These are phyloP conservation scores for Sanghuangporus sanghuang DNA, from an alignment of 1,284 basidiomycete genomes.

Conservation along the genomic window DNA sequence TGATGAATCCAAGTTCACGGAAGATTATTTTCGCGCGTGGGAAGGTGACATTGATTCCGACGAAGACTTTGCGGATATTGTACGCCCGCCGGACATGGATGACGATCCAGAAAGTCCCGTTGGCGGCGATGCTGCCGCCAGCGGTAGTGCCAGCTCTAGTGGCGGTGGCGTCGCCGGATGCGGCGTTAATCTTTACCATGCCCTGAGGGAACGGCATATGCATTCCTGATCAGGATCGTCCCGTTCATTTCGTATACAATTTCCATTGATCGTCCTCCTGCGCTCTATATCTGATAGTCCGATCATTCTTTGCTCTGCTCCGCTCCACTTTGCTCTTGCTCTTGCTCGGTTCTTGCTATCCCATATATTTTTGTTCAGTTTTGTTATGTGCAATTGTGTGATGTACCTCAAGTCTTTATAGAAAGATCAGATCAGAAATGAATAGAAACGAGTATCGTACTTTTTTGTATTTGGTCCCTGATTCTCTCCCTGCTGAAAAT, in stretches of 20 bases:
- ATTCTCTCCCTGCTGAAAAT: neutral
- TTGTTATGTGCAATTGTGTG: no score
- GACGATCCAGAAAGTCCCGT: neutral
- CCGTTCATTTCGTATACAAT: neutral
- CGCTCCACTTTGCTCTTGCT: neutral
- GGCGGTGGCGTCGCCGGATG: neutral
- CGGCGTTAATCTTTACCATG: slow-evolving; percentile 15
- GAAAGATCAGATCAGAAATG: neutral
- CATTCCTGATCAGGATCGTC: slow-evolving; percentile 5
- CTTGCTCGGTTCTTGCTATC: neutral
- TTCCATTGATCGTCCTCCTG: neutral
- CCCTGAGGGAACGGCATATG: slow-evolving; percentile 16
- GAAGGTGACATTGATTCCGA: slow-evolving; percentile 19
- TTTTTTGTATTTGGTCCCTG: neutral
- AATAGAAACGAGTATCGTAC: neutral
- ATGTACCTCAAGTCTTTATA: neutral
- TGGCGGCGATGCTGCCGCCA: neutral
- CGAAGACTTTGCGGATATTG: slow-evolving; percentile 16
- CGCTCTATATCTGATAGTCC: neutral
- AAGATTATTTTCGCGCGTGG: slow-evolving; percentile 17
- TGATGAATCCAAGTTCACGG: slow-evolving; percentile 17
- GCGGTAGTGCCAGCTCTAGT: neutral
- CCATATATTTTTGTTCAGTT: neutral
- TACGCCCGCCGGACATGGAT: slow-evolving; percentile 9
- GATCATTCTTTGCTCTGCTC: neutral